Base-by-base conservation (phyloP, 352 stramenopile genomes). In the Thraustochytrium sp. region DNA sequence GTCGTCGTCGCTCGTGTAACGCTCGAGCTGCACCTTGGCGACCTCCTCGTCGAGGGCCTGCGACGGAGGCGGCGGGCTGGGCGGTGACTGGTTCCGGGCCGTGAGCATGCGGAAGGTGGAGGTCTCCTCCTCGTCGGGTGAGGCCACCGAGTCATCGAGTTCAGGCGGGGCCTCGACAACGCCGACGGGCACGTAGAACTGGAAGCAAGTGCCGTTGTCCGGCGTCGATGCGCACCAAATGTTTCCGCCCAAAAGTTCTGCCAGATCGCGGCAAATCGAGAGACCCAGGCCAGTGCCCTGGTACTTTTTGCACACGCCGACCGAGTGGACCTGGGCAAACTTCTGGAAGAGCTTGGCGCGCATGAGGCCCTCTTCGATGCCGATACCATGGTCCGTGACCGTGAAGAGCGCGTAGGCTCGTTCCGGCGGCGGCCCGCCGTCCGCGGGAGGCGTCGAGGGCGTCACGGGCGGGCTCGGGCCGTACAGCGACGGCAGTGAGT, bases 281-380 rank as follows among this genome's bases (percentile, higher is more conserved):
- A 89, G 53, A 1, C 86, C 86, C 4, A 89, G 72, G 2, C 85
- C 86, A 18, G 86, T 87, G 31, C 86, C 86, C 59, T 86, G 83
- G 73, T 80, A 87, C 26, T 76, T 85, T 31, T 86, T 85, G 62
- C 84, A 75, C 11, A 42, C 9, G 42, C 85, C 86, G 31, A 23
- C 21, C 31, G 56, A 59, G 42, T 72, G 74, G 36, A 85, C 13
- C 63, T 88, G 86, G 2, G 80, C 82, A 56, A 87, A 88, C 55
- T 84, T 80, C 31, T 56, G 44, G 36, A 85, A 85, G 40, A 88
- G 68, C 64, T 85, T 86, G 42, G 48, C 42, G 59, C 59, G 59
- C 42, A 87, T 63, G 55, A 84, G 74, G 34, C 16, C 26, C 38
- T 68, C 62, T 2, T 62, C 54, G 18, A 89, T 87, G 61, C 86